Conservation (phyloP, 108 stramenopile species). For the Fragilaria crotonensis region DNA sequence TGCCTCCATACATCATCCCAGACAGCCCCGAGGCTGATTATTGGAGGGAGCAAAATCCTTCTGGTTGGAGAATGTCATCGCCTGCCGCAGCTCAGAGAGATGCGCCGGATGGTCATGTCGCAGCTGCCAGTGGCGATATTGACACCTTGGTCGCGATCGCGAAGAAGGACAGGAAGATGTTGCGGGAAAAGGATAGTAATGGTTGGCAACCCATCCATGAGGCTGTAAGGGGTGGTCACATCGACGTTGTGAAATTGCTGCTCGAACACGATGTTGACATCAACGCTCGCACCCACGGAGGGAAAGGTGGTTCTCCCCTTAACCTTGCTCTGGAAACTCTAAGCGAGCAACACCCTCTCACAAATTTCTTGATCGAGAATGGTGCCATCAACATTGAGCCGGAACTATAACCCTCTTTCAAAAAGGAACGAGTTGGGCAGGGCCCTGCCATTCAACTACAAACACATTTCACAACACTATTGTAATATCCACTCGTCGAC, state of each 20-base stretch:
- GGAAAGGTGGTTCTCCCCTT: constrained; percentile 36
- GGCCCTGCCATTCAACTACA: not conserved
- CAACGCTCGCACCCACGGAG: constrained; percentile 43
- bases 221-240: constrained; percentile 46
- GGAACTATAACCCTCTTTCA: constrained; percentile 9
- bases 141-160: constrained; percentile 19
- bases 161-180: not conserved
- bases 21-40: constrained; percentile 1
- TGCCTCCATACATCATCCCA: constrained; percentile 14
- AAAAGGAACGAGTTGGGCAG: not conserved
- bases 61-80: not conserved
- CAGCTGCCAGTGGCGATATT: constrained; percentile 44
- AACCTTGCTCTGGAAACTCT: constrained; percentile 28
- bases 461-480: too few species aligned
- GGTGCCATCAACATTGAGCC: constrained; percentile 45
- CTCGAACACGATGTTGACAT: constrained; percentile 52
- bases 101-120: constrained; percentile 38
- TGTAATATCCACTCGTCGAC: too few species aligned
- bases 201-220: constrained; percentile 56
- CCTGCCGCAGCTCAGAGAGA: not conserved
- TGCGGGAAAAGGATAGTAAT: constrained; percentile 32
- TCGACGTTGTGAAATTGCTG: constrained; percentile 36
- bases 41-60: not conserved
- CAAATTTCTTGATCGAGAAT: constrained; percentile 24
- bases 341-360: constrained; percentile 29